A percentile compares a stretch with the other conserved stretches of the same genome.
Conservation (phyloP, 2,329 filamentous ascomycete species). For the Hymenoscyphus salicellus region DNA sequence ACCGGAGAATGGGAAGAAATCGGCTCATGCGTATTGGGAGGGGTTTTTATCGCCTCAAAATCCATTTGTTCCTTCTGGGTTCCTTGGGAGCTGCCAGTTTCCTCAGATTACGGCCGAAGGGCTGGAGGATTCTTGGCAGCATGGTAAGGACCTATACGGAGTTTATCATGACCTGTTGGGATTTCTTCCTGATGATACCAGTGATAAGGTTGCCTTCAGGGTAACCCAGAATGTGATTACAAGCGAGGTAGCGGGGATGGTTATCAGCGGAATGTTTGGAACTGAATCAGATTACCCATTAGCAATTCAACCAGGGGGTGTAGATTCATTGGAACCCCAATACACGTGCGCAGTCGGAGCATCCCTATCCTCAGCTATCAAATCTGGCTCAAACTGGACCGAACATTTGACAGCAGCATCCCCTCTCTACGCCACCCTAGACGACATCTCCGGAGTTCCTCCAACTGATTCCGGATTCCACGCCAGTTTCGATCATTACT, state of each 20-base stretch:
- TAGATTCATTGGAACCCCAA: slow-evolving; percentile 72
- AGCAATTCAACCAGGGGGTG: slow-evolving; percentile 49
- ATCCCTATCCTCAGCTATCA: slow-evolving; percentile 44
- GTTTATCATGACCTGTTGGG: slow-evolving; percentile 69
- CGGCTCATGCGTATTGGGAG: slow-evolving; percentile 63
- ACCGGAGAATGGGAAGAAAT: slow-evolving; percentile 49
- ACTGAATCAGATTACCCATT: slow-evolving; percentile 45
- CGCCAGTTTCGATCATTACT: slow-evolving; percentile 75
- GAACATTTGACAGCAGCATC: slow-evolving; percentile 58
- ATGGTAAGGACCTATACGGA: slow-evolving; percentile 72
- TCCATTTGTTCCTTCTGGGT: slow-evolving; percentile 64
- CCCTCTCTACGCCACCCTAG: slow-evolving; percentile 57
- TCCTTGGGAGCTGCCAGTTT: slow-evolving; percentile 73
- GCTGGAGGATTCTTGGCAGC: slow-evolving; percentile 70
- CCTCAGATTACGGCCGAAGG: slow-evolving; percentile 74
- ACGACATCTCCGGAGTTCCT: slow-evolving; percentile 65
- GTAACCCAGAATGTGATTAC: slow-evolving; percentile 84
- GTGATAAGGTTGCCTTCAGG: slow-evolving; percentile 56
- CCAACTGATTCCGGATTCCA: slow-evolving; percentile 61
- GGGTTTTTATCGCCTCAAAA: slow-evolving; percentile 61
- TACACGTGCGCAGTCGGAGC: slow-evolving; percentile 61
- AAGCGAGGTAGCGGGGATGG: slow-evolving; percentile 73
- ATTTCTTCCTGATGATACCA: slow-evolving; percentile 58
- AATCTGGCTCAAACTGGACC: slow-evolving; percentile 55
- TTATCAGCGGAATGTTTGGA: slow-evolving; percentile 68